phyloP scores from a whole-genome alignment of 805 yeast genomes.

The Lachancea waltii region DNA sequence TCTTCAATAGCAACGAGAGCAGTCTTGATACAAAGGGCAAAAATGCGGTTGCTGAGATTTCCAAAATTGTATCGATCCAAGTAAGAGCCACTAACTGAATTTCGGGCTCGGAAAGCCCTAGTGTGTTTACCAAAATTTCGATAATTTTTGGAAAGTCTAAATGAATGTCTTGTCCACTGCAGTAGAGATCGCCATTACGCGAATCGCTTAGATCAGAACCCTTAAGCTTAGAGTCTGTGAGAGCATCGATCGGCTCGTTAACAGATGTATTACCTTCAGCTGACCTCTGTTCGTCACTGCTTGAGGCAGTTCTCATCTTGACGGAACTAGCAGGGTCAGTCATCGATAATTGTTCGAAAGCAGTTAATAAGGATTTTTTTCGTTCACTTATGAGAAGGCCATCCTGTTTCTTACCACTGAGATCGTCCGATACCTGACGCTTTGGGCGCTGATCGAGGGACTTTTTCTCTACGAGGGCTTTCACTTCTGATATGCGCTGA shows the following conservation, averaged over 20 bases:
- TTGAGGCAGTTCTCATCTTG: conserved; percentile 2
- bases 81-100: conserved; percentile 72
- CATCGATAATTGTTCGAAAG: conserved; percentile 20
- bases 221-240: not conserved
- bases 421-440: conserved; percentile 18
- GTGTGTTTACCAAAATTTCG: conserved; percentile 71
- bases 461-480: conserved; percentile 40
- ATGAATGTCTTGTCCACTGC: conserved; percentile 75
- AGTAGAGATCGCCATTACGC: conserved; percentile 48
- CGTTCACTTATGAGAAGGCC: conserved; percentile 29
- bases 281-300: not conserved
- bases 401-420: conserved; percentile 26
- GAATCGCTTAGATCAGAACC: conserved; percentile 4
- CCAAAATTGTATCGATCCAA: conserved; percentile 74
- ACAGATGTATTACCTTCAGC: conserved; percentile 2
- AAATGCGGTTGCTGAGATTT: conserved; percentile 66
- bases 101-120: conserved; percentile 67
- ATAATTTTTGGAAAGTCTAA: conserved; percentile 76
- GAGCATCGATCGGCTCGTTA: not conserved
- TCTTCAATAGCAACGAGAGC: conserved; percentile 58
- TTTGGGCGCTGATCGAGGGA: conserved; percentile 18
- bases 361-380: conserved; percentile 27
- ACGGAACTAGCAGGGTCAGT: conserved; percentile 2
- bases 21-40: conserved; percentile 69
- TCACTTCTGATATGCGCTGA: conserved; percentile 65